Conservation (phyloP, 495 filamentous ascomycete species). For the Daldinia decipiens region DNA sequence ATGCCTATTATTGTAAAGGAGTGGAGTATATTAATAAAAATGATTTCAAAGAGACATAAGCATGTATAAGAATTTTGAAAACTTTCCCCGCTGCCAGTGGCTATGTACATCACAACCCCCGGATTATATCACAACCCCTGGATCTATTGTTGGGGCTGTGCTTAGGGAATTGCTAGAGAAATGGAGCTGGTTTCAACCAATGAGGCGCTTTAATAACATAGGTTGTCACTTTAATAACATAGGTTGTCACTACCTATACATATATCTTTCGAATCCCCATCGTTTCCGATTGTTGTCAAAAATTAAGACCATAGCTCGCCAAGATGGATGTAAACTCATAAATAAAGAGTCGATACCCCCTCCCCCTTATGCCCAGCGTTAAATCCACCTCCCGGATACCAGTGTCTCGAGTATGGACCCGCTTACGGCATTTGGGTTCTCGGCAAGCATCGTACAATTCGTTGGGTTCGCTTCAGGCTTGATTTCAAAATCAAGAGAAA, state of each 20-base stretch:
- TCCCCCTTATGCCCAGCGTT: neutral
- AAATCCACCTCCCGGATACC: neutral
- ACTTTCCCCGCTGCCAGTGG: neutral
- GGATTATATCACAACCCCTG: too few relatives aligned
- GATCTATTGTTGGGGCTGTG: neutral
- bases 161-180: neutral
- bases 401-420: neutral
- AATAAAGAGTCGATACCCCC: neutral
- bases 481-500: constrained; percentile 2
- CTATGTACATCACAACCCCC: neutral
- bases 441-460: constrained; percentile 6
- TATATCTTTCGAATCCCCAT: neutral
- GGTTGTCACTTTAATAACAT: neutral
- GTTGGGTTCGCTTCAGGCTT: neutral
- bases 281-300: neutral
- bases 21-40: neutral
- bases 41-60: too few relatives aligned
- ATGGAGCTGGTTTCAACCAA: neutral
- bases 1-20: neutral
- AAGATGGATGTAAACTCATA: neutral
- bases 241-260: neutral
- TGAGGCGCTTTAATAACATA: neutral
- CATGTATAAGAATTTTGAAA: too few relatives aligned
- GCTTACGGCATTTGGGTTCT: constrained; percentile 1
- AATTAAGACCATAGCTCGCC: neutral